These are phyloP conservation scores for Talaromyces sp. DNA, from an alignment of 2,329 filamentous ascomycete species.

Conservation along the genomic window DNA sequence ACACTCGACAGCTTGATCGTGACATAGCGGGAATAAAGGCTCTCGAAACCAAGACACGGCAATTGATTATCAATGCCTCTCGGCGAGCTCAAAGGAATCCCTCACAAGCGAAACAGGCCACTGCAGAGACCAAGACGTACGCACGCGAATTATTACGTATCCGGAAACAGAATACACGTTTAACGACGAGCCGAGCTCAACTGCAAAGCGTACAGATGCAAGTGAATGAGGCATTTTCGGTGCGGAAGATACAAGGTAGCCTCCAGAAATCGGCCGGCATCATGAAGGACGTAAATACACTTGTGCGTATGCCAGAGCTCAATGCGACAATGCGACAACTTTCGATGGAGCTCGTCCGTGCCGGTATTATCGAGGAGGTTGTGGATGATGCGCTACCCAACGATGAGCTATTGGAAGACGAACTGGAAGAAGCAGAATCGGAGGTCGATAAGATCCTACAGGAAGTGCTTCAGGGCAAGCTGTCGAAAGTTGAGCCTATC, in stretches of 20 bases:
- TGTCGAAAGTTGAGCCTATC: conserved; percentile 60
- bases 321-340: conserved; percentile 86
- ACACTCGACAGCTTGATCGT: conserved; percentile 90
- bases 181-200: conserved; percentile 85
- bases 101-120: conserved; percentile 70
- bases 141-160: conserved; percentile 80
- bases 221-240: conserved; percentile 91
- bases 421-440: conserved; percentile 70
- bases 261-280: conserved; percentile 82
- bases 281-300: conserved; percentile 91
- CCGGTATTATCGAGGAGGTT: conserved; percentile 98
- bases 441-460: conserved; percentile 92
- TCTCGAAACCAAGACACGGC: conserved; percentile 78
- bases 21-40: conserved; percentile 75
- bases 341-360: conserved; percentile 81
- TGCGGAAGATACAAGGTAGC: conserved; percentile 91
- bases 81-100: conserved; percentile 76
- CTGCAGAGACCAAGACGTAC: conserved; percentile 78
- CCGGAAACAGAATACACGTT: conserved; percentile 66
- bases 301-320: conserved; percentile 79
- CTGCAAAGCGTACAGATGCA: conserved; percentile 93
- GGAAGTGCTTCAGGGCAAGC: conserved; percentile 79
- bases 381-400: conserved; percentile 77
- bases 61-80: conserved; percentile 76
- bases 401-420: conserved; percentile 62